These are phyloP conservation scores for Ophiostoma novo-ulmi DNA, from an alignment of 2,329 filamentous ascomycete genomes.

Conservation along the genomic window DNA sequence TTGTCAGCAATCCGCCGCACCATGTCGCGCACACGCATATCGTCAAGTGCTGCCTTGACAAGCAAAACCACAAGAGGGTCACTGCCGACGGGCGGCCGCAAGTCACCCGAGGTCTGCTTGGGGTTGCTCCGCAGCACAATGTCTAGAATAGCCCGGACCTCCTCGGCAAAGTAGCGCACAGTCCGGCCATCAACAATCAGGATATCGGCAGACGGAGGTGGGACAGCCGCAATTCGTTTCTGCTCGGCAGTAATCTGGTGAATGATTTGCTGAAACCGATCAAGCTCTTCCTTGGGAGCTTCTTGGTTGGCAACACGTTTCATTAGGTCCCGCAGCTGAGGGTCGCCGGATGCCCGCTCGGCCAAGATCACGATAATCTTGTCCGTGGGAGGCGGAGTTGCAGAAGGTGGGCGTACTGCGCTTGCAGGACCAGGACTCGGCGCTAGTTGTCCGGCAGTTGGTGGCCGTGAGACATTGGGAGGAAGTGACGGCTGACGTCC, in stretches of 20 bases:
- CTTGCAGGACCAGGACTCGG: background rate
- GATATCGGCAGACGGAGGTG: constrained; percentile 48
- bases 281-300: constrained; percentile 65
- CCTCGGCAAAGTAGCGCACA: constrained; percentile 56
- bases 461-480: constrained; percentile 8
- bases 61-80: constrained; percentile 53
- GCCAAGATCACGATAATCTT: constrained; percentile 77
- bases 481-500: constrained; percentile 20
- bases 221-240: constrained; percentile 34
- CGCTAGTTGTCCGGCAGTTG: constrained; percentile 24
- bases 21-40: constrained; percentile 45
- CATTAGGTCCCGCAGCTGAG: constrained; percentile 71
- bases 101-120: constrained; percentile 48
- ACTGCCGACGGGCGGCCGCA: constrained; percentile 50
- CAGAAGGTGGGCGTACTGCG: constrained; percentile 17
- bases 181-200: constrained; percentile 47
- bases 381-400: constrained; percentile 44
- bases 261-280: constrained; percentile 66
- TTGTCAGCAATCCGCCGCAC: constrained; percentile 51
- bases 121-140: constrained; percentile 57
- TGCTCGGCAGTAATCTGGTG: constrained; percentile 40
- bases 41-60: constrained; percentile 54
- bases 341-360: constrained; percentile 67
- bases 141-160: constrained; percentile 52
- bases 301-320: constrained; percentile 73